These are phyloP conservation scores for Penicillium taxi DNA, from an alignment of 495 filamentous ascomycete species.

Conservation along the genomic window DNA sequence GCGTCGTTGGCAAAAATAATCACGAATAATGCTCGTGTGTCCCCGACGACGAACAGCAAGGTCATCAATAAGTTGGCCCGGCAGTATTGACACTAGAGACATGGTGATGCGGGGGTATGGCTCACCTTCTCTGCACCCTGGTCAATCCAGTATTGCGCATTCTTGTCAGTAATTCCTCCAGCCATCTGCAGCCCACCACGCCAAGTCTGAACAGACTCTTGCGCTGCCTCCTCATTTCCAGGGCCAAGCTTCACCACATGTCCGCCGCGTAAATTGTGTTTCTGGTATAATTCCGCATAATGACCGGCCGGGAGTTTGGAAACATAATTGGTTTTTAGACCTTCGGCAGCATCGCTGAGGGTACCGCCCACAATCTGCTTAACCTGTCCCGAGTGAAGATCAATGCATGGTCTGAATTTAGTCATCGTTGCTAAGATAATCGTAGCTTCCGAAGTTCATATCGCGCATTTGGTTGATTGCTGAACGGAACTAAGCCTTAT, in stretches of 20 bases:
- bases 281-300: slow-evolving; percentile 71
- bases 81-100: too few species aligned
- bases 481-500: slow-evolving; percentile 28
- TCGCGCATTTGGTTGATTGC: too few species aligned
- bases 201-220: slow-evolving; percentile 70
- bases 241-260: slow-evolving; percentile 96
- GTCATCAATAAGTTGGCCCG: too few species aligned
- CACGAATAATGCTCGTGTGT: too few species aligned
- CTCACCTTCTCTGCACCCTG: slow-evolving; percentile 83
- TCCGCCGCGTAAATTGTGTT: slow-evolving; percentile 63
- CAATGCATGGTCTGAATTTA: slow-evolving; percentile 90
- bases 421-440: slow-evolving; percentile 55
- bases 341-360: slow-evolving; percentile 53
- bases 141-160: slow-evolving; percentile 80
- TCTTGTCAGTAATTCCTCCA: slow-evolving; percentile 78
- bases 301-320: slow-evolving; percentile 72
- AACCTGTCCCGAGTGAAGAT: slow-evolving; percentile 88
- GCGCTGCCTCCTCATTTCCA: slow-evolving; percentile 72
- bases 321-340: slow-evolving; percentile 83
- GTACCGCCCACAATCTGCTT: slow-evolving; percentile 98
- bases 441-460: slow-evolving; percentile 3
- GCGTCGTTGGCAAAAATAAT: slow-evolving; percentile 4
- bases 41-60: too few species aligned
- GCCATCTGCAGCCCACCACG: slow-evolving; percentile 73
- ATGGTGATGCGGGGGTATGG: slow-evolving; percentile 1